Base-by-base conservation (phyloP, 2,329 filamentous ascomycete genomes). In the Purpureocillium lavendulum region DNA sequence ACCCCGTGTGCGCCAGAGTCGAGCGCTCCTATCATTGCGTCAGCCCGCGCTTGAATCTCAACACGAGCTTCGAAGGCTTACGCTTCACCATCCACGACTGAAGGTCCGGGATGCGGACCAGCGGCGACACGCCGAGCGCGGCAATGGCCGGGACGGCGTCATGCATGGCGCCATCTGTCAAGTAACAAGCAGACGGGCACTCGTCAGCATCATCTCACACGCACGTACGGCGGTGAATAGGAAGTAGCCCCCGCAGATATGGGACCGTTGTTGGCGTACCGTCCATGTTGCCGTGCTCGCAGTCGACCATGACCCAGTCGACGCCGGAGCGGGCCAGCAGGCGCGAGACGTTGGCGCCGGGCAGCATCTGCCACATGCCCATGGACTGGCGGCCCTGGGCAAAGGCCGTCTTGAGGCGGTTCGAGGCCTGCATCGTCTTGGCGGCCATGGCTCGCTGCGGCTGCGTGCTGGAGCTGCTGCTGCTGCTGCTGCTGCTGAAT, bases 251-350 rank as follows among this genome's bases (percentile, higher is more conserved):
- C n/a, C n/a, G n/a, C n/a, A n/a, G n/a, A n/a, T n/a, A n/a, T n/a
- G n/a, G n/a, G n/a, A n/a, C n/a, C n/a, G n/a, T n/a, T n/a, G n/a
- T n/a, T n/a, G n/a, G n/a, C 49, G 28, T 49, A 66, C 64, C 71
- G 30, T 69, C 67, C 42, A 74, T 59, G 45, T 68, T 70, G 8
- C 71, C 71, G 48, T 75, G 71, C 49, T 72, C 72, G 40, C 69
- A 71, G 45, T 73, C 72, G 37, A 75, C 73, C 56, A 82, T 65
- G 9, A 86, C 73, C 70, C 80, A 84, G 53, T 84, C 80, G 2
- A 80, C 68, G 1, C 78, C 80, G 2, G 71, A 60, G 40, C 76
- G 65, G 2, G 82, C 79, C 35, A 86, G 62, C 14, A 70, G 58
- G 39, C 77, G 67, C 5, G 77, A 76, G 11, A 80, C 60, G 45